Percentiles rank a stretch among this genome's conserved stretches.
Evolutionary conservation across 1,284 basidiomycete species (phyloP).

Genomic region (Wolfiporia cocos): DNA sequence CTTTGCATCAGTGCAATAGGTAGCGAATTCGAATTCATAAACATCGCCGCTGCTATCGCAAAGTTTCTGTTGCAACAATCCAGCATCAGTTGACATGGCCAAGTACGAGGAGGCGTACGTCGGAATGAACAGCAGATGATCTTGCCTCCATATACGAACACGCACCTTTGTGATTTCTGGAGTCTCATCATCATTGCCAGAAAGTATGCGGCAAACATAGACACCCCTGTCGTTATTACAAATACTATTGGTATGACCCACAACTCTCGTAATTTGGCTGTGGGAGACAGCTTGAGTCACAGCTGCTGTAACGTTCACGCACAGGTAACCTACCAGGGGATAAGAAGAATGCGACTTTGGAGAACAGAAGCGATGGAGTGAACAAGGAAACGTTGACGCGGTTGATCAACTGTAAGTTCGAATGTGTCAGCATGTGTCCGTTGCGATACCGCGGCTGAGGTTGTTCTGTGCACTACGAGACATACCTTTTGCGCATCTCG

Average conservation of each 20-base stretch:
- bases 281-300: not conserved
- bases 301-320: no score
- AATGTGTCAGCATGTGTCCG: no score
- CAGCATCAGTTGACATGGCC: no score
- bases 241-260: conserved; percentile 90
- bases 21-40: conserved; percentile 91
- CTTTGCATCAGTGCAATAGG: conserved; percentile 92
- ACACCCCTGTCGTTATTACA: conserved; percentile 61
- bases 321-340: conserved; percentile 51
- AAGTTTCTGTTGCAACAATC: no score
- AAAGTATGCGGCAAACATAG: conserved; percentile 47
- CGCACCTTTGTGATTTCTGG: conserved; percentile 57
- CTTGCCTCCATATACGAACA: no score
- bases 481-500: conserved; percentile 82
- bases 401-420: conserved; percentile 61
- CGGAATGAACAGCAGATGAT: no score
- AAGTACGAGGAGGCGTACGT: no score
- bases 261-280: conserved; percentile 81
- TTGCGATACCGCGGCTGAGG: not conserved
- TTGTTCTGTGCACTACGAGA: no score
- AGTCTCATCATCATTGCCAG: conserved; percentile 48
- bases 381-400: conserved; percentile 83
- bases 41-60: conserved; percentile 81
- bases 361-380: conserved; percentile 89
- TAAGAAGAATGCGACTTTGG: conserved; percentile 85